Base-by-base conservation (phyloP, 169 alveolate species). In the Theileria sp. region DNA sequence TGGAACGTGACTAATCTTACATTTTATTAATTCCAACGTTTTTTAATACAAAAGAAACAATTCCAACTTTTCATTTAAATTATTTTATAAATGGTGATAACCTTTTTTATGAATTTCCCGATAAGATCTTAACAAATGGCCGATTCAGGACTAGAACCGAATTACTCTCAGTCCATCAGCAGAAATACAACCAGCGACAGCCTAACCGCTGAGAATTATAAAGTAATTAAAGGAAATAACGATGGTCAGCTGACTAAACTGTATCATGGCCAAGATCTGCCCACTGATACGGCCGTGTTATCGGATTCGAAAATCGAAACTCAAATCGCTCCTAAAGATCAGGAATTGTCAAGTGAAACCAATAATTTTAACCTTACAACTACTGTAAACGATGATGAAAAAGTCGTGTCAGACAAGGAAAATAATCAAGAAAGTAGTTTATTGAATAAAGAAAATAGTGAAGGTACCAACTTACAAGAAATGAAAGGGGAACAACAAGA, bases 171-270 rank as follows among this genome's bases (percentile, higher is more conserved):
- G 54, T 44, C 54, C 54, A 4, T 44, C 17, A 44, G 19, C 54
- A 44, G 54, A 44, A 44, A 44, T 13, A 44, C 54, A 15, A 44
- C 54, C 54, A 44, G 54, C 54, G 54, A 44, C 54, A 30, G 23
- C 12, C 32, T 61, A 61, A 30, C 1, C 69, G 88, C 86, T 36
- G 78, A 34, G 32, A 34, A 62, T 26, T 68, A 82, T 23, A 77
- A 76, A 70, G 78, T 54, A 23, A 32, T 19, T 51, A 51, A 56
- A 44, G 67, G 34, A 19, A 15, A 67, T 3, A 49, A 58, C 54
- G 15, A 5, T 54, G 21, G 30, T 36, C 54, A 23, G 30, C 19
- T 36, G 34, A 75, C 60, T 60, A 21, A 30, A 13, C n/a, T 25
- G 19, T 10, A 44, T 44, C 17, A 44, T 44, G 34, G 19, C 36